phyloP scores from a whole-genome alignment of 768 basidiomycete genomes.

The Trametes punicea region DNA sequence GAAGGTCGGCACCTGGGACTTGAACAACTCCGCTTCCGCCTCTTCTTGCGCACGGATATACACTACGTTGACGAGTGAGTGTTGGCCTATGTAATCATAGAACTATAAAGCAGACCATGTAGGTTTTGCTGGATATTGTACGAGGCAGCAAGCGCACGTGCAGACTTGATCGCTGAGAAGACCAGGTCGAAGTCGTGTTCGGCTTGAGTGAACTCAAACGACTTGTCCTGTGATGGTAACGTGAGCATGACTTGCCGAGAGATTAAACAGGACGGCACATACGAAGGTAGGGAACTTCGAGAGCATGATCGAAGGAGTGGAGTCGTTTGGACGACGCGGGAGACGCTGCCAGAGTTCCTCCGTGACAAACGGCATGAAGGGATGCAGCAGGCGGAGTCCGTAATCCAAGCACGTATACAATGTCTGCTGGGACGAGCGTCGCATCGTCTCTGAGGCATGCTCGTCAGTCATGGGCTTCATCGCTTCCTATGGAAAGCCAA shows the following conservation, averaged over 20 bases:
- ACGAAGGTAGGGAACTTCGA: conserved; percentile 79
- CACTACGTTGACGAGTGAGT: conserved; percentile 42
- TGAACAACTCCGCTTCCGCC: conserved; percentile 62
- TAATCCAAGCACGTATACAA: conserved; percentile 92
- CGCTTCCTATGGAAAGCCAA: conserved; percentile 65
- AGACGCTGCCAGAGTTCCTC: conserved; percentile 98
- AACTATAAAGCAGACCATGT: conserved; percentile 51
- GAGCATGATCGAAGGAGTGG: conserved; percentile 87
- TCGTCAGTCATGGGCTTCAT: conserved; percentile 98
- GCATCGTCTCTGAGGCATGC: conserved; percentile 54
- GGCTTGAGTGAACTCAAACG: conserved; percentile 64
- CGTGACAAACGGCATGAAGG: conserved; percentile 99
- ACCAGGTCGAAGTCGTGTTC: conserved; percentile 85
- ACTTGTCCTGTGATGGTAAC: conserved; percentile 45
- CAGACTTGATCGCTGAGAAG: conserved; percentile 71
- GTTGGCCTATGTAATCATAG: background rate
- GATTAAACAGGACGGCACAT: conserved; percentile 31
- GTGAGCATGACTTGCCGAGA: background rate
- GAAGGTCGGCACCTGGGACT: conserved; percentile 72
- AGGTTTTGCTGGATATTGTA: conserved; percentile 87
- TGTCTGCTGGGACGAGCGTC: conserved; percentile 89
- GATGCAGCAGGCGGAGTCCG: conserved; percentile 87
- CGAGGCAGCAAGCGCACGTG: conserved; percentile 82
- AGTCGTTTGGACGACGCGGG: conserved; percentile 78
- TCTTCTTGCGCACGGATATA: conserved; percentile 70